Evolutionary conservation across 2,329 filamentous ascomycete genomes (phyloP).

Genomic region (Microcyclospora pomicola): DNA sequence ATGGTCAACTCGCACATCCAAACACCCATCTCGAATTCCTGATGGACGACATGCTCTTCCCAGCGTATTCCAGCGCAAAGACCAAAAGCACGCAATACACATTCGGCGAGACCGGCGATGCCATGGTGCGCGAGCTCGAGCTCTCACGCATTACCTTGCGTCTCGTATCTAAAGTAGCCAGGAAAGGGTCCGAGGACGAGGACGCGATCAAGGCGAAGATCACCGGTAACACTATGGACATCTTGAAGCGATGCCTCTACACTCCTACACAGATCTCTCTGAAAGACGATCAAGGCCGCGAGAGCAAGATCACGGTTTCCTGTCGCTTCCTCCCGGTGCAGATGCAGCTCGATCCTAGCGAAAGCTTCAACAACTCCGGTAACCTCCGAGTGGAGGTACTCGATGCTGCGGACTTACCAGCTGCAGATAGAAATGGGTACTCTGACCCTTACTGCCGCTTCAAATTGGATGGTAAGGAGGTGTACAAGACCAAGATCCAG

Average conservation of each 20-base stretch:
- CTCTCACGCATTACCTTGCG: conserved; percentile 86
- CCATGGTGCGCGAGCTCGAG: conserved; percentile 92
- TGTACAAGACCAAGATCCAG: conserved; percentile 88
- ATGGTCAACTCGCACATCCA: conserved; percentile 66
- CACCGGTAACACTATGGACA: conserved; percentile 71
- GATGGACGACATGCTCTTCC: conserved; percentile 90
- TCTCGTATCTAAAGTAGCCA: conserved; percentile 66
- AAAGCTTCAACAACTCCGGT: conserved; percentile 99
- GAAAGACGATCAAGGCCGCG: conserved; percentile 60
- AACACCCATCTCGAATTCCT: conserved; percentile 72
- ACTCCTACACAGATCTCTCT: conserved; percentile 74
- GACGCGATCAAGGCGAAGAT: conserved; percentile 70
- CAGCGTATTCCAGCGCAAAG: conserved; percentile 70
- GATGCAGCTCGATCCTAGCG: conserved; percentile 85
- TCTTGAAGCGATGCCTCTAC: conserved; percentile 69
- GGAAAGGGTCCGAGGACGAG: conserved; percentile 52
- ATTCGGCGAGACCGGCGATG: conserved; percentile 87
- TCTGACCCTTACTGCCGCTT: conserved; percentile 97
- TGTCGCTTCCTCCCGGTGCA: conserved; percentile 88
- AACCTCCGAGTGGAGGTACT: conserved; percentile 86
- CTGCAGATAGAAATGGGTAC: conserved; percentile 89
- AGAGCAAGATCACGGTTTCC: conserved; percentile 75
- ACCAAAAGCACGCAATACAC: conserved; percentile 54
- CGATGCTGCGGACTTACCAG: conserved; percentile 74
- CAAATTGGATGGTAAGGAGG: conserved; percentile 70